A percentile compares a stretch with the other conserved stretches of the same genome.
phyloP scores from a whole-genome alignment of 345 rosid genomes.

The Toxicodendron radicans region DNA sequence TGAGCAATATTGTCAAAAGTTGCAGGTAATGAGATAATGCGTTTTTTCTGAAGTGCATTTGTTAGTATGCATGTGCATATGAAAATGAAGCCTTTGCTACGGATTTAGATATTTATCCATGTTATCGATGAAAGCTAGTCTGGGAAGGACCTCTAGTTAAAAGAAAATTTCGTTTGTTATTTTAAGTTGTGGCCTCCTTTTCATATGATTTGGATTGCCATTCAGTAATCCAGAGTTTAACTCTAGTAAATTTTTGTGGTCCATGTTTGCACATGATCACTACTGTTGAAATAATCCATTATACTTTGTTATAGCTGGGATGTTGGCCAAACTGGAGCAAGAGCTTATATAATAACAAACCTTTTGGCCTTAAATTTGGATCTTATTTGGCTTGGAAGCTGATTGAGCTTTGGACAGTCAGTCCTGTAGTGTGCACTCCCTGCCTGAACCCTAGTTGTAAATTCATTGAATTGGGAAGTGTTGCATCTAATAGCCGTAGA shows the following conservation, averaged over 20 bases:
- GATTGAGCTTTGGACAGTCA: background rate
- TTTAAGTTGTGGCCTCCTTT: background rate
- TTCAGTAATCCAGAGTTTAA: background rate
- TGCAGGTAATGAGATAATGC: slow-evolving; percentile 56
- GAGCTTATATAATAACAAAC: too few relatives aligned
- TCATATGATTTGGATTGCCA: background rate
- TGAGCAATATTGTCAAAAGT: slow-evolving; percentile 78
- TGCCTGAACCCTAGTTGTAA: background rate
- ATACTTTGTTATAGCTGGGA: background rate
- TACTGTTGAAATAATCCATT: background rate
- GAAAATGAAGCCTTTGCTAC: background rate
- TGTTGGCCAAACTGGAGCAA: background rate
- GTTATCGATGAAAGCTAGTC: background rate
- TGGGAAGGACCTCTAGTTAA: background rate
- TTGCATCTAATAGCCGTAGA: too few relatives aligned
- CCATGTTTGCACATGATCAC: background rate
- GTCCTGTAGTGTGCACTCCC: background rate
- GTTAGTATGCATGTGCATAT: background rate
- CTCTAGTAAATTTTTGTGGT: background rate
- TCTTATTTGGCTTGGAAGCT: background rate
- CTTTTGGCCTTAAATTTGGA: background rate
- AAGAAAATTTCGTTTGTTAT: background rate
- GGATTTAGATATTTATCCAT: background rate
- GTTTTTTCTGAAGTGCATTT: background rate
- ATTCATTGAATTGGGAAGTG: too few relatives aligned